A percentile compares a stretch with the other conserved stretches of the same genome.
Conservation (phyloP, 2,329 filamentous ascomycete genomes). For the Cladosporium cucumerinum region DNA sequence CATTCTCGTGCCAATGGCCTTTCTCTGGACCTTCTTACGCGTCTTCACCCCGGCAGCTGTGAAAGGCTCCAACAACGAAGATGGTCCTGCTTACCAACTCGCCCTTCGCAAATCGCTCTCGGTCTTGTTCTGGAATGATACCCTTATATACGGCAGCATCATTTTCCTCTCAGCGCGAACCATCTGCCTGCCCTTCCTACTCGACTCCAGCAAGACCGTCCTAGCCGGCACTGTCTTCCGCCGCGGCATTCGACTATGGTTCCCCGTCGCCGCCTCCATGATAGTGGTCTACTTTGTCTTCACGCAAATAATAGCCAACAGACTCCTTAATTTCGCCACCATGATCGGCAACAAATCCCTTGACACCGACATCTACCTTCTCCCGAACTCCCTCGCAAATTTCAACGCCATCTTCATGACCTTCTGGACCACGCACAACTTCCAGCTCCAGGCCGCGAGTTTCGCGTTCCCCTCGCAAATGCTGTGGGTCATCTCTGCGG, state of each 20-base stretch:
- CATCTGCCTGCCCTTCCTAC: conserved; percentile 37
- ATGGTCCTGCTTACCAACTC: conserved; percentile 37
- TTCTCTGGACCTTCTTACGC: conserved; percentile 45
- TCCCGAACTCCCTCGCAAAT: conserved; percentile 42
- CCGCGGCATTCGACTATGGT: conserved; percentile 42
- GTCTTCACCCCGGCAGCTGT: conserved; percentile 43
- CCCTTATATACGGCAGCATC: conserved; percentile 44
- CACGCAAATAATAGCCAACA: conserved; percentile 26
- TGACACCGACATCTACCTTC: conserved; percentile 32
- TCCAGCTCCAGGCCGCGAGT: conserved; percentile 39
- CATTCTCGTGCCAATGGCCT: conserved; percentile 40
- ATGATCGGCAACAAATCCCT: conserved; percentile 34
- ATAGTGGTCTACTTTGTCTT: conserved; percentile 38
- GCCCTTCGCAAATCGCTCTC: conserved; percentile 44
- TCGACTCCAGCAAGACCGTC: conserved; percentile 31
- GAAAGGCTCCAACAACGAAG: conserved; percentile 34
- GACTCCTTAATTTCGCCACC: conserved; percentile 37
- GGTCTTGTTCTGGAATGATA: conserved; percentile 46
- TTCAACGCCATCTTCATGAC: conserved; percentile 48
- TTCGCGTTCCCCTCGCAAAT: conserved; percentile 43
- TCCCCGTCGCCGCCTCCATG: conserved; percentile 40
- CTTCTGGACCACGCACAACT: conserved; percentile 43
- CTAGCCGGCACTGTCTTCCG: conserved; percentile 41
- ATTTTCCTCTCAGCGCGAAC: conserved; percentile 46
- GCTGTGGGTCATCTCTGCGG: conserved; percentile 42